Evolutionary conservation across 805 yeast genomes (phyloP).

Genomic region (Spathaspora sp.): DNA sequence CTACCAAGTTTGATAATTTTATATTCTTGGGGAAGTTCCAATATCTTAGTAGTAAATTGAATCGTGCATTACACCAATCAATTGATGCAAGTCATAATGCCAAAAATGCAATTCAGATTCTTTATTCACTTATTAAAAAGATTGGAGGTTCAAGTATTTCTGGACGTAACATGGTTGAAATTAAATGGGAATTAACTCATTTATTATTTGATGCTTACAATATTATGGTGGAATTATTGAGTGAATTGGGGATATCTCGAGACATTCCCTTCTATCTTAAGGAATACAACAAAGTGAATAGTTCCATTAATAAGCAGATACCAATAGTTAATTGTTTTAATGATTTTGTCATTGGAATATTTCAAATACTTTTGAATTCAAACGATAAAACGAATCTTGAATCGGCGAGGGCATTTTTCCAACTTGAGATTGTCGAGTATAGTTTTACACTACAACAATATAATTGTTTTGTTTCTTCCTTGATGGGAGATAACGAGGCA

Average conservation of each 20-base stretch:
- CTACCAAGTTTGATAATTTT: conserved; percentile 22
- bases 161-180: conserved; percentile 9
- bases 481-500: not conserved
- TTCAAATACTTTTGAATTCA: not conserved
- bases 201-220: conserved; percentile 37
- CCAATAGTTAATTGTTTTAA: conserved; percentile 19
- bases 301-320: conserved; percentile 15
- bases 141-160: conserved; percentile 13
- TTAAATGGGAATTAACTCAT: conserved; percentile 35
- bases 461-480: not conserved
- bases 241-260: conserved; percentile 52
- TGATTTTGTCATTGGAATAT: not conserved
- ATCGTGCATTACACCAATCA: conserved; percentile 14
- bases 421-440: not conserved
- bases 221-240: conserved; percentile 33
- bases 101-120: conserved; percentile 48
- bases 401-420: not conserved
- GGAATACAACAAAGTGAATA: conserved; percentile 44
- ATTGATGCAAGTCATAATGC: conserved; percentile 33
- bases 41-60: conserved; percentile 21
- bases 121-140: conserved; percentile 51
- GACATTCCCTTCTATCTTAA: conserved; percentile 53
- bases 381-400: not conserved
- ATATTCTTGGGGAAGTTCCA: conserved; percentile 34
- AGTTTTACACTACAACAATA: not conserved